phyloP scores from a whole-genome alignment of 139 green algal genomes.

The Tetradesmus lagerheimii region DNA sequence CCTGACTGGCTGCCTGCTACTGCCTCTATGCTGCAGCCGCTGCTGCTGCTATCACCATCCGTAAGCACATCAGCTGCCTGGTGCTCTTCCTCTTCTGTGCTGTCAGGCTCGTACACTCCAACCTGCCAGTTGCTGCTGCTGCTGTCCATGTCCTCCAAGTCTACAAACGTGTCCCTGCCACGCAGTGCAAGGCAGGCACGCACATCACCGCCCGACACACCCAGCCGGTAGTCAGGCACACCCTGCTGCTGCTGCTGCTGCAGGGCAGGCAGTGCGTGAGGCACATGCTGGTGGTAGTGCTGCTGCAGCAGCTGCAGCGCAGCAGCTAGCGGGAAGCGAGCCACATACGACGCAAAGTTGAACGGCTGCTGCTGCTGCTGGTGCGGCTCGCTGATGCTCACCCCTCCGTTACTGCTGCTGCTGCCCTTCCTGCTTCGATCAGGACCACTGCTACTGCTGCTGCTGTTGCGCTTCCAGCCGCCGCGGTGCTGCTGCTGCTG shows the following conservation, averaged over 20 bases:
- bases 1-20: background rate
- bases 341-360: slow-evolving; percentile 47
- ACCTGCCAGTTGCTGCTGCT: slow-evolving; percentile 22
- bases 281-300: background rate
- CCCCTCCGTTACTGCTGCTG: slow-evolving; percentile 6
- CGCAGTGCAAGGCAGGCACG: background rate
- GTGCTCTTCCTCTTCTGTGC: slow-evolving; percentile 12
- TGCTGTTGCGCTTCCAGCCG: background rate
- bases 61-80: background rate
- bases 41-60: background rate
- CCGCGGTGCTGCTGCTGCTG: slow-evolving; percentile 1
- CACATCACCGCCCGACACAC: slow-evolving; percentile 13
- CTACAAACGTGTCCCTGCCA: background rate
- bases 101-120: slow-evolving; percentile 21
- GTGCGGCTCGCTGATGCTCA: background rate
- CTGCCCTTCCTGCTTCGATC: background rate
- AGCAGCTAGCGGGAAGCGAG: slow-evolving; percentile 28
- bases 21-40: background rate
- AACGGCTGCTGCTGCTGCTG: slow-evolving; percentile 24
- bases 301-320: slow-evolving; percentile 33
- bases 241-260: background rate
- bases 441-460: background rate
- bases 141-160: background rate
- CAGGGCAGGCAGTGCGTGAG: background rate
- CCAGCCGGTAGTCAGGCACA: background rate